These are phyloP conservation scores for Farysia itapuensis DNA, from an alignment of 1,284 basidiomycete species.

Conservation along the genomic window DNA sequence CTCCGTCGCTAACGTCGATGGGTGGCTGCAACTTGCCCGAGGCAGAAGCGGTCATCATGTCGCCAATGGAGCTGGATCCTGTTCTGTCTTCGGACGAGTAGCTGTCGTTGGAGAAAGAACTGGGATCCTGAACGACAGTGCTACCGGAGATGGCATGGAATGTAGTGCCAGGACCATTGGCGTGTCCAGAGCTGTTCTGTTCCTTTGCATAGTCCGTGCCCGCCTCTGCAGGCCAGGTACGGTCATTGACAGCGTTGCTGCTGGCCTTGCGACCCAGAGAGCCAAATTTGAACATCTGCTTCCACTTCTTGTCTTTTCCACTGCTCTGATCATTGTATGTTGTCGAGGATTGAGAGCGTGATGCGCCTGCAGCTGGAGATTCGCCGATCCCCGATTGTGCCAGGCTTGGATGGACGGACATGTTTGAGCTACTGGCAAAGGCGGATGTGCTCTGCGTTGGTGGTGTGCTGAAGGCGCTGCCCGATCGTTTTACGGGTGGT, in stretches of 20 bases:
- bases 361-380: constrained; percentile 13
- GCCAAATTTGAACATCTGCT: constrained; percentile 55
- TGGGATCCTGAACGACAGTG: constrained; percentile 47
- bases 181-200: constrained; percentile 18
- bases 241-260: constrained; percentile 10
- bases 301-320: constrained; percentile 56
- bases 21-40: constrained; percentile 36
- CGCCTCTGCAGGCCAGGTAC: constrained; percentile 24
- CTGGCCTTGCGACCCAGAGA: constrained; percentile 45
- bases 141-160: constrained; percentile 47
- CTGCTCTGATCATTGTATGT: constrained; percentile 9
- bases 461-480: constrained; percentile 25
- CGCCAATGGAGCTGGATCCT: constrained; percentile 23
- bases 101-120: constrained; percentile 51
- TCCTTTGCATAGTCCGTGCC: constrained; percentile 12
- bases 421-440: constrained; percentile 37
- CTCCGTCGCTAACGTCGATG: constrained; percentile 19
- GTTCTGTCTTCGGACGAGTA: constrained; percentile 39
- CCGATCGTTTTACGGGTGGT: constrained; percentile 19
- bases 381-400: constrained; percentile 33
- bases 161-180: constrained; percentile 15
- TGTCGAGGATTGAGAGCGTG: constrained; percentile 13
- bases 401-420: constrained; percentile 8
- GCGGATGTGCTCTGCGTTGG: constrained; percentile 23
- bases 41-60: constrained; percentile 26